Base-by-base conservation (phyloP, 805 yeast genomes). In the Blastobotrys mokoenaii region DNA sequence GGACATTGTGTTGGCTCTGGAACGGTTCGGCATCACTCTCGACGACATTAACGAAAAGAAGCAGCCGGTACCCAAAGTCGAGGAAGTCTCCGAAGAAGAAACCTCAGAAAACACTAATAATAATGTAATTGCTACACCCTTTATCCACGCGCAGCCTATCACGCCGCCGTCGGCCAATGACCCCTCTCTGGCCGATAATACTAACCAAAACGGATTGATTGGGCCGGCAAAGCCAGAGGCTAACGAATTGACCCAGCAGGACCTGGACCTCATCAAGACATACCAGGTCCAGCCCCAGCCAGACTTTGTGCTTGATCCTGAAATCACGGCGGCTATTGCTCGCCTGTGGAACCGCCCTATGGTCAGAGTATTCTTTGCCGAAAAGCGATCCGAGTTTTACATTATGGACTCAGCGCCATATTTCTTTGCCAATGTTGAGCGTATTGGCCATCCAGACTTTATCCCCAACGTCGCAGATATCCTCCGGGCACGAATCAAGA, bases 401-500 rank as follows among this genome's bases (percentile, higher is more conserved):
- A 67, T 89, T 38, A 77, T 86, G 74, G 97, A 89, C 61, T 84
- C 95, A 2, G 87, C 96, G 1, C 55, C 62, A 3, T 64, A 70
- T 70, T 87, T 88, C 61, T 73, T 88, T 54, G 74, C 79, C 15
- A 79, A 81, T 53, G 60, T 86, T 38, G 72, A 71, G 25, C 68
- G 90, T 49, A 80, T 89, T 34, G 66, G 80, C 2, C 58, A 66
- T 5, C 70, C 73, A 2, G 72, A 73, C 48, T 89, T 84, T 61
- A 57, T 79, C 14, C 97, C 96, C 1, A 73, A 75, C 15, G 81
- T 77, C 22, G 76, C 80, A 32, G 97, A 89, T 65, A 80, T 88
- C 27, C 70, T 89, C 54, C 72, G 95, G 51, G 86, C 96, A 12
- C 78, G 97, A 68, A 84, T 86, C 61, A 89, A 86, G 66, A 89